Base-by-base conservation (phyloP, 2,329 filamentous ascomycete species). In the Didymella exigua region DNA sequence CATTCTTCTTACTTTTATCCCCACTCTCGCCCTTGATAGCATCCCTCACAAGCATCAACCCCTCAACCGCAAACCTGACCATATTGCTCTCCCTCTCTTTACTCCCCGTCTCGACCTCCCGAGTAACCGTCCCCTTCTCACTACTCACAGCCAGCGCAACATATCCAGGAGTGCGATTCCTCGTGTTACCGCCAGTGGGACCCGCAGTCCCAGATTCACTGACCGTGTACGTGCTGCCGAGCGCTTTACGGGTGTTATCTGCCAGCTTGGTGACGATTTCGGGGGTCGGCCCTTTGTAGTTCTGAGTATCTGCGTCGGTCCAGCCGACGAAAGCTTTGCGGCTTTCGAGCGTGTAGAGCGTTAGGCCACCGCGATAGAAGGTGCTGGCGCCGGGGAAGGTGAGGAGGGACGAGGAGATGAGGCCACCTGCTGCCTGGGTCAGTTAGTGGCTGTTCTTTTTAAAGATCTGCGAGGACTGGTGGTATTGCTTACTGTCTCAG, bases 141-240 rank as follows among this genome's bases (percentile, higher is more conserved):
- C 78, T 78, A 19, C 80, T 80, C 7, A 88, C 82, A n/a, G 85
- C 85, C 31, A 89, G 69, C 14, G 85, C 85, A 24, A 87, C 83
- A 76, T 87, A 88, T 1, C 85, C 86, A 8, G 85, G 85, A 30
- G 77, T 83, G 33, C 85, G 72, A 67, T 87, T 87, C 58, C 73
- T 76, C 38, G 81, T 82, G 24, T 72, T 73, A 0, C 85, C 85
- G 0, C 70, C 84, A 0, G 82, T 86, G 8, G 86, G 86, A 0
- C 86, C 86, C n/a, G 85, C 86, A 2, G 85, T 88, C 1, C 86
- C 86, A 47, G 81, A 84, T 76, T 88, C 84, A 49, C 77, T 78
- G 7, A 87, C 65, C 8, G 81, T 80, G 65, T 86, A 88, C 16
- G 83, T 86, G 53, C 79, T 80, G 6, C 77, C 76, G 23, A 88